A percentile compares a stretch with the other conserved stretches of the same genome.
Evolutionary conservation across 2,329 filamentous ascomycete species (phyloP).

Genomic region (Talaromyces piceae): DNA sequence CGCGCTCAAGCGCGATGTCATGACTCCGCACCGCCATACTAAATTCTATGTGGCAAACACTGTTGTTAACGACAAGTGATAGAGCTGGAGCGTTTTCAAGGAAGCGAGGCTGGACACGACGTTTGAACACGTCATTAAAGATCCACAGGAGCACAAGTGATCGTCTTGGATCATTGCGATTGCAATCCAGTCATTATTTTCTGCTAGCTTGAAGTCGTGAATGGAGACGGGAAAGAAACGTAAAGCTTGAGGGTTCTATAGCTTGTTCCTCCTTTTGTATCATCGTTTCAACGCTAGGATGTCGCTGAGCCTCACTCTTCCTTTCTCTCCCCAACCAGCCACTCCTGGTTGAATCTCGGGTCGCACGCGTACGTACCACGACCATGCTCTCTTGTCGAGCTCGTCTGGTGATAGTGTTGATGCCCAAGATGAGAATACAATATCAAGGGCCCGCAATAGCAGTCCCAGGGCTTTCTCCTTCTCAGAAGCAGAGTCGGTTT

Average conservation of each 20-base stretch:
- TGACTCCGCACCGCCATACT: constrained; percentile 19
- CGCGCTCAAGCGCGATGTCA: constrained; percentile 17
- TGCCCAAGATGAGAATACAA: constrained; percentile 69
- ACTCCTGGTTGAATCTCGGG: constrained; percentile 68
- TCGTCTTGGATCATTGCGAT: neutral
- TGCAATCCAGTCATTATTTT: neutral
- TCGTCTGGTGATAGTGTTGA: constrained; percentile 56
- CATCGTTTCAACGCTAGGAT: constrained; percentile 44
- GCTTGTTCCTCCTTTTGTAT: neutral
- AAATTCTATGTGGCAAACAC: constrained; percentile 14
- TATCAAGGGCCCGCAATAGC: constrained; percentile 62
- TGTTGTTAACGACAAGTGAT: constrained; percentile 11
- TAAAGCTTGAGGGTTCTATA: neutral
- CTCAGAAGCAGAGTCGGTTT: constrained; percentile 48
- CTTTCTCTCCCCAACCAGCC: constrained; percentile 78
- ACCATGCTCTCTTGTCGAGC: constrained; percentile 69
- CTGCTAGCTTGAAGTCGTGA: neutral
- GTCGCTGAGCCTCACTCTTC: constrained; percentile 56
- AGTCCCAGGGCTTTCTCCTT: constrained; percentile 63
- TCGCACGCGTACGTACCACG: constrained; percentile 70
- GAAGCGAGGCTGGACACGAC: constrained; percentile 9
- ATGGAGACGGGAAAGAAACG: neutral
- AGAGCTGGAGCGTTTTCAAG: constrained; percentile 12
- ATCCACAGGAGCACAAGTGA: neutral
- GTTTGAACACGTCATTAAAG: constrained; percentile 8